Evolutionary conservation across 139 green algal species (phyloP).

Genomic region (Trebouxia sp.): DNA sequence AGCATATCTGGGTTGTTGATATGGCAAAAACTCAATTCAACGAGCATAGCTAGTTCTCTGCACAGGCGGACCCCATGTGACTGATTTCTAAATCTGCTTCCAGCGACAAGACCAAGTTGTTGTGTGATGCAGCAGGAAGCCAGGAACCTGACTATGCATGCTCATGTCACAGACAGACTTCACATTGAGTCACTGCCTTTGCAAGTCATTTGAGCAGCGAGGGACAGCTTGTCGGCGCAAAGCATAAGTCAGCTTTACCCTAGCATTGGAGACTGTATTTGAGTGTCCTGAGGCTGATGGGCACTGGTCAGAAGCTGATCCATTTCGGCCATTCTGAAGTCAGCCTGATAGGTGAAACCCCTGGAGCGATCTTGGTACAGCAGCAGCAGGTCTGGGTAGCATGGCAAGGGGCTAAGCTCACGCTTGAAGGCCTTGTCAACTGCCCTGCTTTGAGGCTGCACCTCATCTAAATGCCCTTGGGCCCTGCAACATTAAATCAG

Average conservation of each 20-base stretch:
- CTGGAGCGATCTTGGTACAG: constrained; percentile 11
- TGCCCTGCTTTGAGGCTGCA: constrained; percentile 13
- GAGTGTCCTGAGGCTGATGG: background rate
- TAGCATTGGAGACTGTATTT: background rate
- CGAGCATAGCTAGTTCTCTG: too few relatives aligned
- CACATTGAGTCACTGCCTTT: too few relatives aligned
- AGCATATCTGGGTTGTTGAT: background rate
- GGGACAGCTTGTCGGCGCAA: too few relatives aligned
- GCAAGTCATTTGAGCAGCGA: too few relatives aligned
- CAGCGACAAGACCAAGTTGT: too few relatives aligned
- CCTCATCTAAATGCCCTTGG: background rate
- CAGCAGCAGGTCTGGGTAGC: constrained; percentile 3
- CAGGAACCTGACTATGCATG: too few relatives aligned
- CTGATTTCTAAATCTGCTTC: too few relatives aligned
- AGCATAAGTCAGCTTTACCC: background rate
- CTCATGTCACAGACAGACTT: too few relatives aligned
- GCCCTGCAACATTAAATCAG: background rate
- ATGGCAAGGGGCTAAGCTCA: background rate
- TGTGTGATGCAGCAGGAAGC: too few relatives aligned
- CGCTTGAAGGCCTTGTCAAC: constrained; percentile 20
- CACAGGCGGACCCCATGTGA: too few relatives aligned
- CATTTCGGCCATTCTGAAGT: constrained; percentile 13
- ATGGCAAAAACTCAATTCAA: too few relatives aligned
- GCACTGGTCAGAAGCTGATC: background rate
- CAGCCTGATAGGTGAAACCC: constrained; percentile 2